Evolutionary conservation across 2,329 filamentous ascomycete species (phyloP), one percentile per base, ranked within the genome.

Genomic region (Chrysoporthe puriensis): DNA sequence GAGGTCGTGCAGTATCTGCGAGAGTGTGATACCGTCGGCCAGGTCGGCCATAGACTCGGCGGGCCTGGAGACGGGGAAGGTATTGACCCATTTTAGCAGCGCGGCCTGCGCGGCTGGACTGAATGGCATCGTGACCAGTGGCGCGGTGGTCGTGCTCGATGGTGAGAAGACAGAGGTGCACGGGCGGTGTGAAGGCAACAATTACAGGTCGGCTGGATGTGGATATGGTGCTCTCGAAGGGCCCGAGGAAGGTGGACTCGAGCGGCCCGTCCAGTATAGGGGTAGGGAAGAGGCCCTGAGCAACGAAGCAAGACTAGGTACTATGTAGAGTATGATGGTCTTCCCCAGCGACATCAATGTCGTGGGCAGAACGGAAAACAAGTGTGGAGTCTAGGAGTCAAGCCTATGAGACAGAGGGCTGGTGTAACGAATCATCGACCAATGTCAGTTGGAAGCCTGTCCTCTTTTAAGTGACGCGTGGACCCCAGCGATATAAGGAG

Each of bases 1-100:
- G 60, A 90, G 78, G 73, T 88, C 84, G 74, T 85, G 82, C 68
- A 89, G 83, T 59, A 88, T 82, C 70, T 85, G 78, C 52, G 83
- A 85, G 71, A 88, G 83, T 43, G 85, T 76, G 67, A 83, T 77
- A 64, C 86, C 86, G 71, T 88, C 86, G 74, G 80, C 78, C 58
- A 86, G 80, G 64, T 85, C 81, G 63, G 83, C 80, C 62, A 86
- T 78, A n/a, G 81, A 83, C 71, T 82, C 82, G 74, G 82, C 82
- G 69, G 80, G 77, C 48, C 73, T 74, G 50, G 82, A 79, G 62
- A 84, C 76, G 42, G 81, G 74, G 70, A 85, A 85, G 8, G 83
- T 77, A 72, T 78, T 80, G 72, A 87, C 84, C 79, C 86, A 87
- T 77, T 84, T 83, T 62, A 88, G 75, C 52, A 89, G 83, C 77